Evolutionary conservation across 768 basidiomycete genomes (phyloP), one percentile per base, ranked within the genome.

Genomic region (Suillus lakei): DNA sequence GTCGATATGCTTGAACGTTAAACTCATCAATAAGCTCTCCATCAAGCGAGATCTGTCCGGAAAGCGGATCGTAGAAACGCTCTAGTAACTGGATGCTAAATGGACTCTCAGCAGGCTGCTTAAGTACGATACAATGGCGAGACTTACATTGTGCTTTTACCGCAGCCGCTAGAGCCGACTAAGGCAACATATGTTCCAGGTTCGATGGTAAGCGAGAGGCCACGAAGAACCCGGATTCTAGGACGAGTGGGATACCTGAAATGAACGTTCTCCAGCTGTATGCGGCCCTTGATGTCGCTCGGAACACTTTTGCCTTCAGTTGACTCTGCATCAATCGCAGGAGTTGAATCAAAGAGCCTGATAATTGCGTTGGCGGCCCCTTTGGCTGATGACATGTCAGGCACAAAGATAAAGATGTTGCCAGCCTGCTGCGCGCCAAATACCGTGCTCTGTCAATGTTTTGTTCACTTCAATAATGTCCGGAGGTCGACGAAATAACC

Each of bases 161-260:
- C 92, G 34, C 85, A 92, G 8, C 93, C 93, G 77, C 86, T 88
- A 30, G 91, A 89, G 60, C 92, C 93, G 60, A 93, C 93, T 12
- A 94, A 80, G 4, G 93, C 93, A 62, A 94, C 86, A 61, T 90
- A 94, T 16, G 89, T 92, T 41, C 91, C 91, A 15, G 91, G 91
- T 70, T 91, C 83, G 41, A 92, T 85, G 43, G 85, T 83, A 60
- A 93, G 73, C 23, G 86, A 88, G 30, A 98, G 82, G 61, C 88
- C 90, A 53, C 92, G 89, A 66, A 98, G 79, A 21, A 98, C 93
- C 51, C 90, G 90, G 18, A 93, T 88, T 70, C 87, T 87, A 44
- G 93, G 91, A 53, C 96, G 84, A 4, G 92, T 93, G 0, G 96
- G 96, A 78, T 98, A 98, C 12, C 92, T 86, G 86, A 98, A 98